A percentile compares a stretch with the other conserved stretches of the same genome.
Evolutionary conservation across 331 rosid species (phyloP).

Genomic region (Stylosanthes scabra): DNA sequence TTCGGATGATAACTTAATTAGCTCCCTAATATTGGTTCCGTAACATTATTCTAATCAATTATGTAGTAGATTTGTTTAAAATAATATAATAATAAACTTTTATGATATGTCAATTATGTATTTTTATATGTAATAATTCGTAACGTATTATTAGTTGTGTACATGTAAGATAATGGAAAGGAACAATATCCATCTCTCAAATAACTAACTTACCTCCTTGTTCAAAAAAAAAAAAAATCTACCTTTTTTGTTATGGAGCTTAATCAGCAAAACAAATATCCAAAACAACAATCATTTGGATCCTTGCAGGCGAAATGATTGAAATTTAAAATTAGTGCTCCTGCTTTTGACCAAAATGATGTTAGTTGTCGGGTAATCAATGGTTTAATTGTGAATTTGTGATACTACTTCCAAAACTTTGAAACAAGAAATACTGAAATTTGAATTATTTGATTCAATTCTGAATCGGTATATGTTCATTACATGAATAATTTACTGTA

Average conservation of each 20-base stretch:
- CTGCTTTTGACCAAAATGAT: conserved; percentile 42
- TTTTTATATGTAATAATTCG: too few species aligned
- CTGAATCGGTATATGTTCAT: too few species aligned
- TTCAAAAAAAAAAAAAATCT: background rate
- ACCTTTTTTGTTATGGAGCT: background rate
- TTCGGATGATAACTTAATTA: too few species aligned
- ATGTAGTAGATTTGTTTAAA: too few species aligned
- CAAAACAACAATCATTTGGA: conserved; percentile 15
- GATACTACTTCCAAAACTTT: conserved; percentile 23
- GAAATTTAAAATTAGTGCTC: background rate
- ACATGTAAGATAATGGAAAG: too few species aligned
- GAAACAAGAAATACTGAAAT: background rate
- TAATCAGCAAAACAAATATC: background rate
- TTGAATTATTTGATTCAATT: background rate
- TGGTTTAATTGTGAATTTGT: background rate
- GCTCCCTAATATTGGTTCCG: too few species aligned
- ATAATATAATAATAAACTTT: too few species aligned
- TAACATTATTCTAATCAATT: too few species aligned
- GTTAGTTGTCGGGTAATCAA: conserved; percentile 38
- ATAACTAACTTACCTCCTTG: background rate
- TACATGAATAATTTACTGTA: too few species aligned
- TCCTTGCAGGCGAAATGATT: conserved; percentile 31
- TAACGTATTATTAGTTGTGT: too few species aligned
- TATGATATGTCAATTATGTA: too few species aligned
- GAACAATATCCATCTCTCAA: background rate